Evolutionary conservation across 495 filamentous ascomycete genomes (phyloP).

Genomic region (Penicillium atrosanguineum): DNA sequence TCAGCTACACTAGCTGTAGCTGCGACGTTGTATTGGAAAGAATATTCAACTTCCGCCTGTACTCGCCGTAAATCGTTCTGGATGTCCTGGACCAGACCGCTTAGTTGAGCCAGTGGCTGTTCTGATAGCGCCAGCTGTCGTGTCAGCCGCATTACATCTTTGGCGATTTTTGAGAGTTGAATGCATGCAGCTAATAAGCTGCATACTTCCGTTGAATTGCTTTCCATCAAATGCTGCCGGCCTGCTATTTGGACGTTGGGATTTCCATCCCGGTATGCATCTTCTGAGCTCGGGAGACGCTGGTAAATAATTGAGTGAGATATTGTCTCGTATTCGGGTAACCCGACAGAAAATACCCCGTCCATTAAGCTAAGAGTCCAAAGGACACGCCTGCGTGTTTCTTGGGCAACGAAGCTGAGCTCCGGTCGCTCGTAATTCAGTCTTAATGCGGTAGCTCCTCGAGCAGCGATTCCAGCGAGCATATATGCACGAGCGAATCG

Average conservation of each 20-base stretch:
- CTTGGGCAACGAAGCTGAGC: slow-evolving; percentile 17
- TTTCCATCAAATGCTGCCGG: neutral
- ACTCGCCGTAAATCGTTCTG: slow-evolving; percentile 14
- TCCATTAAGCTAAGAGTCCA: slow-evolving; percentile 19
- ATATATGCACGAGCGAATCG: slow-evolving; percentile 16
- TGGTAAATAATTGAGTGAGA: slow-evolving; percentile 19
- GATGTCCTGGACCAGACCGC: slow-evolving; percentile 12
- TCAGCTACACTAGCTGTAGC: neutral
- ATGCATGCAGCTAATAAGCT: slow-evolving; percentile 8
- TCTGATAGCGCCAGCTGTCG: slow-evolving; percentile 13
- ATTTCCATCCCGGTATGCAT: slow-evolving; percentile 8
- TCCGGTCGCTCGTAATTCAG: slow-evolving; percentile 20
- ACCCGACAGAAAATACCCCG: slow-evolving; percentile 16
- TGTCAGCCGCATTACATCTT: slow-evolving; percentile 17
- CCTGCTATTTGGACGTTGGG: neutral
- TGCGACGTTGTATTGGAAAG: slow-evolving; percentile 3
- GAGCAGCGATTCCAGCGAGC: slow-evolving; percentile 16
- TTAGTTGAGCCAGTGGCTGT: slow-evolving; percentile 12
- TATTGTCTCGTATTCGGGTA: slow-evolving; percentile 19
- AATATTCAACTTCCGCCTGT: slow-evolving; percentile 7
- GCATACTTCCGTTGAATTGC: neutral
- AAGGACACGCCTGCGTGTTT: slow-evolving; percentile 18
- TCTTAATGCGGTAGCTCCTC: slow-evolving; percentile 14
- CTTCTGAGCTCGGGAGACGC: slow-evolving; percentile 15
- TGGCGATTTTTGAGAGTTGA: slow-evolving; percentile 12